Base-by-base conservation (phyloP, 2,329 filamentous ascomycete species). In the Sphaerulina vaccinii region DNA sequence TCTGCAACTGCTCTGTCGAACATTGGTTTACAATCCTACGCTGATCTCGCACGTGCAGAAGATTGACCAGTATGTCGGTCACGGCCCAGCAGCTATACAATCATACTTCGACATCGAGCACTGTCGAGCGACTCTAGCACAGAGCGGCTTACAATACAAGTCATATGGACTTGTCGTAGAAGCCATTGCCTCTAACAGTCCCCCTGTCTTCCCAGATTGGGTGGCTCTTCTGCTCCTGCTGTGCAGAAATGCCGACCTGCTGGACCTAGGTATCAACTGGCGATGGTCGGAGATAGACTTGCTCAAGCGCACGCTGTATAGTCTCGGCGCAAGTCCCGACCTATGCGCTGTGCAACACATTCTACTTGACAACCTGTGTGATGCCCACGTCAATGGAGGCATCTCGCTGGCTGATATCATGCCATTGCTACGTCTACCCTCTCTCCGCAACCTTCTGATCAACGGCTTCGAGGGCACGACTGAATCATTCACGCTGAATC, bases 1-100 rank as follows among this genome's bases (percentile, higher is more conserved):
- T 42, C 38, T 49, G 11, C 19, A 24, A 1, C 27, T n/a, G 22
- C 29, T 49, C 38, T 49, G 38, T 9, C 27, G 19, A 11, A 42
- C 47, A 2, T n/a, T 49, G 5, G 21, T 49, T 8, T 9, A 41
- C 18, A 36, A 41, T 13, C 45, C 37, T 11, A 21, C 37, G 22
- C 29, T 19, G 10, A 16, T 29, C 35, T 32, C 33, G 2, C 4
- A 46, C 11, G 43, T 46, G 4, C 18, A 27, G 19, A 5, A 29
- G 16, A 36, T 46, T 8, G 18, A 33, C 5, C 2, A 5, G 27
- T 29, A 29, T 29, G 7, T 29, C 23, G 6, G 32, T 10, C 21
- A 15, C 2, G 3, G 16, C 16, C 7, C 13, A 3, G n/a, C 11
- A 15, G 8, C 9, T 15, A 23, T 19, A 24, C 7, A 15, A 7